Evolutionary conservation across 2,329 filamentous ascomycete species (phyloP), one percentile per base, ranked within the genome.

Genomic region (Diplocarpon rosae): DNA sequence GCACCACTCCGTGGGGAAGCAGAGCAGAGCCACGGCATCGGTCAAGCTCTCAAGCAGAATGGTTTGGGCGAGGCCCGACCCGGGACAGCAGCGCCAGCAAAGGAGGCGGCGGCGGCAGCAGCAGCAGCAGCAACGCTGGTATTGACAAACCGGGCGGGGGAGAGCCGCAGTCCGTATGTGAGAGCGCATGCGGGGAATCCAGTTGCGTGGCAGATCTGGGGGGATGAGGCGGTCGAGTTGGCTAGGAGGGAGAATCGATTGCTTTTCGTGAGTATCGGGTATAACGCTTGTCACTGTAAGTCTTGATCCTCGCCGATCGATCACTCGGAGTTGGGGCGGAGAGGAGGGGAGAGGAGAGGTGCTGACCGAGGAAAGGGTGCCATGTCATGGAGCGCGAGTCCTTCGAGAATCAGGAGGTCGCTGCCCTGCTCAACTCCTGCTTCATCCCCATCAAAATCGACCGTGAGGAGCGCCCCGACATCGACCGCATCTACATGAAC

Each of bases 401-500:
- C 15, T 96, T 98, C 64, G 81, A 82, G 62, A 85, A 94, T 54
- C 69, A 76, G 1, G 79, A 87, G 51, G 81, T 95, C 49, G 88
- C 92, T 13, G 67, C 76, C 17, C 72, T 95, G 46, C 72, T 98
- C 30, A 98, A 96, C 67, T 72, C 81, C 49, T 76, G 78, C 46
- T 98, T 96, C 63, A 78, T 98, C 36, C 90, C 92, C 3, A 80
- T 96, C 62, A 84, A 95, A 56, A 77, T 96, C 58, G 92, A 98
- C 64, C 79, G 89, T 48, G 92, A 98, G 65, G 87, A 95, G 65
- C 80, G 90, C 20, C 90, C 90, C 8, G 89, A 96, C 60, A 79
- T 96, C 52, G 92, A 98, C 60, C 80, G 85, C 50, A 89, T 96
- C 52, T 96, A 96, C 64, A 95, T 95, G 87, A 95, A 95, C 67